phyloP scores from a whole-genome alignment of 805 yeast species.

The Phaffomyces opuntiae region DNA sequence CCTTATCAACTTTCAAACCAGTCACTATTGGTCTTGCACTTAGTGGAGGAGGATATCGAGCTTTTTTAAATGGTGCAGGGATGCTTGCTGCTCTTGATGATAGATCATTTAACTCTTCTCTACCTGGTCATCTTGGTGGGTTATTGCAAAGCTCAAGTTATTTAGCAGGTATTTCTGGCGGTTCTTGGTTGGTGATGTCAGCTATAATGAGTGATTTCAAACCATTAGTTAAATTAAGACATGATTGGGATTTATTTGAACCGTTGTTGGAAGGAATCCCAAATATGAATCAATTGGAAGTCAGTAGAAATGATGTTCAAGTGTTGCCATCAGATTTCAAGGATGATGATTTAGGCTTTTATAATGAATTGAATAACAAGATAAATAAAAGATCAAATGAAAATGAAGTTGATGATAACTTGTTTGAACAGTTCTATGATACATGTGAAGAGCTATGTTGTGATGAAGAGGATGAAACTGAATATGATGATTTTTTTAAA shows the following conservation, averaged over 20 bases:
- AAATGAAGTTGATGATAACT: not conserved
- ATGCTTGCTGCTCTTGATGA: conserved; percentile 72
- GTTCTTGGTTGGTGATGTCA: conserved; percentile 60
- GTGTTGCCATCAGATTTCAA: conserved; percentile 17
- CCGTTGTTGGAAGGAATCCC: conserved; percentile 54
- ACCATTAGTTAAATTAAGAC: conserved; percentile 29
- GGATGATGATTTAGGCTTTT: conserved; percentile 19
- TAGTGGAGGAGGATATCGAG: conserved; percentile 88
- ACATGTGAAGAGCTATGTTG: conserved; percentile 12
- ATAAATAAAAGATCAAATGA: conserved; percentile 3
- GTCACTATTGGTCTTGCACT: conserved; percentile 51
- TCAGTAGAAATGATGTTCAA: conserved; percentile 22
- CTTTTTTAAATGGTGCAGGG: conserved; percentile 84
- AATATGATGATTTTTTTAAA: not conserved
- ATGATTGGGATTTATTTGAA: conserved; percentile 37
- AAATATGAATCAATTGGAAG: conserved; percentile 36
- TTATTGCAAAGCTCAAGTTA: conserved; percentile 65
- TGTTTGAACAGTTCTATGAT: conserved; percentile 19
- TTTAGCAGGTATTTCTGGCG: conserved; percentile 76
- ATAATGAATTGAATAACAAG: conserved; percentile 15
- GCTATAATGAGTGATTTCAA: conserved; percentile 31
- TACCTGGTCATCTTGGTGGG: conserved; percentile 60
- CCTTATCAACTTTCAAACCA: conserved; percentile 20
- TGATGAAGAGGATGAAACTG: conserved; percentile 5
- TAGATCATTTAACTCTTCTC: conserved; percentile 50